Conservation (phyloP, 2,329 filamentous ascomycete genomes). For the Diplodia sapinea region DNA sequence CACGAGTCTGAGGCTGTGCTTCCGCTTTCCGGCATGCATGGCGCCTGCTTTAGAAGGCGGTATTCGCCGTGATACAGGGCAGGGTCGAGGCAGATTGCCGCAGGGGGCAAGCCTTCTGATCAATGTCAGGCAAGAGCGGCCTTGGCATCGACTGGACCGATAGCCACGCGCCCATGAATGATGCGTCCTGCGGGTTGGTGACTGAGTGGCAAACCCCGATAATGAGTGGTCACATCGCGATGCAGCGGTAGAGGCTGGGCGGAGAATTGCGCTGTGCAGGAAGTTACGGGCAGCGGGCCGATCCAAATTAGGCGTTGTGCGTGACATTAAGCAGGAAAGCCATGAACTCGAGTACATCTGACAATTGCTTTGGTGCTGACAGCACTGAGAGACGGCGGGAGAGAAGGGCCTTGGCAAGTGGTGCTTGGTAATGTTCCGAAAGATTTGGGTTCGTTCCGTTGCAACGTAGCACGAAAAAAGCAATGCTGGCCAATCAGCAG, state of each 20-base stretch:
- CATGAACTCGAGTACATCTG: neutral
- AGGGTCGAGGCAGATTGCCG: neutral
- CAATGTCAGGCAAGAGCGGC: neutral
- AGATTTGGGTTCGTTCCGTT: neutral
- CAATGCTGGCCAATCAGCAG: neutral
- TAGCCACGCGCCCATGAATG: neutral
- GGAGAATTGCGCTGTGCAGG: slow-evolving; percentile 25
- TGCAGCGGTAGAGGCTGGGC: slow-evolving; percentile 10
- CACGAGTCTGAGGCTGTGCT: neutral
- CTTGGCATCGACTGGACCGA: neutral
- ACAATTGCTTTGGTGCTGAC: neutral
- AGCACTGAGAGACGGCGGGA: neutral
- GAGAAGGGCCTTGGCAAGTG: neutral
- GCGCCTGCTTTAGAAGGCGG: neutral
- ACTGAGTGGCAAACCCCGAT: neutral
- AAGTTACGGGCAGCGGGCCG: slow-evolving; percentile 4
- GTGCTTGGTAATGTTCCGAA: slow-evolving; percentile 8
- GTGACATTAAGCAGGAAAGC: neutral
- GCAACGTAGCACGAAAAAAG: neutral
- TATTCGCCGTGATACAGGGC: neutral
- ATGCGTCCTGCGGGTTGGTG: neutral
- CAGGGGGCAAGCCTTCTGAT: neutral
- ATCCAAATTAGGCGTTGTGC: slow-evolving; percentile 13
- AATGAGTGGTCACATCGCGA: slow-evolving; percentile 16
- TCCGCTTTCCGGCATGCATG: neutral